A percentile compares a stretch with the other conserved stretches of the same genome.
These are phyloP conservation scores for Saccharomycopsis microspora DNA, from an alignment of 805 yeast genomes.

Conservation along the genomic window DNA sequence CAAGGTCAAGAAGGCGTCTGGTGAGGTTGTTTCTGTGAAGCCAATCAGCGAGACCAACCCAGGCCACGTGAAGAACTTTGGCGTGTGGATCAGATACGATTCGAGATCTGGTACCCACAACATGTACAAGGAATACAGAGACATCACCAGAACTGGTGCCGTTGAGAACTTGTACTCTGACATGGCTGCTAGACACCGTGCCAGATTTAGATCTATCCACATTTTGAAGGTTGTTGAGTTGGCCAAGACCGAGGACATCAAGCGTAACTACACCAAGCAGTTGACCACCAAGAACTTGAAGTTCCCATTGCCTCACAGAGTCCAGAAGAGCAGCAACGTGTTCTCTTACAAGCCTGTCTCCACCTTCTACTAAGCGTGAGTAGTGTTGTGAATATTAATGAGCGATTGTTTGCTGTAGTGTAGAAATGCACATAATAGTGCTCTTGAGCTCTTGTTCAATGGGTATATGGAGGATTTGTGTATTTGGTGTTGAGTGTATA, in stretches of 20 bases:
- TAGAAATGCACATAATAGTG: too few relatives aligned
- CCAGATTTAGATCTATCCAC: conserved; percentile 99
- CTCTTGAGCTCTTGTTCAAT: too few relatives aligned
- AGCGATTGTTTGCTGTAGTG: too few relatives aligned
- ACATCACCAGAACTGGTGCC: conserved; percentile 97
- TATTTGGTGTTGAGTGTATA: too few relatives aligned
- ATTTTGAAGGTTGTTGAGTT: conserved; percentile 98
- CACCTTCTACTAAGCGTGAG: conserved; percentile 74
- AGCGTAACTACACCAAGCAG: conserved; percentile 99
- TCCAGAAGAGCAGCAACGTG: conserved; percentile 79
- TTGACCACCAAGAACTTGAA: conserved; percentile 89
- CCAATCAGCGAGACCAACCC: conserved; percentile 90
- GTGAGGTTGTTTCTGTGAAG: conserved; percentile 95
- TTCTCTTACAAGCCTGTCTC: conserved; percentile 91
- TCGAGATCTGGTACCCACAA: conserved; percentile 99
- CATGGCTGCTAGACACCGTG: conserved; percentile 99
- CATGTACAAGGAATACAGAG: conserved; percentile 99
- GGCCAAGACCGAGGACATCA: conserved; percentile 94
- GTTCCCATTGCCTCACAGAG: conserved; percentile 99
- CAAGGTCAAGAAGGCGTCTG: conserved; percentile 99
- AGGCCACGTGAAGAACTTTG: conserved; percentile 99
- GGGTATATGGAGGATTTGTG: too few relatives aligned
- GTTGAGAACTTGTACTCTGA: conserved; percentile 98
- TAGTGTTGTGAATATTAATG: not conserved
- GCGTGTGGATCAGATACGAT: conserved; percentile 99